These are phyloP conservation scores for Viola pubescens DNA, from an alignment of 441 rosid species.

Conservation along the genomic window DNA sequence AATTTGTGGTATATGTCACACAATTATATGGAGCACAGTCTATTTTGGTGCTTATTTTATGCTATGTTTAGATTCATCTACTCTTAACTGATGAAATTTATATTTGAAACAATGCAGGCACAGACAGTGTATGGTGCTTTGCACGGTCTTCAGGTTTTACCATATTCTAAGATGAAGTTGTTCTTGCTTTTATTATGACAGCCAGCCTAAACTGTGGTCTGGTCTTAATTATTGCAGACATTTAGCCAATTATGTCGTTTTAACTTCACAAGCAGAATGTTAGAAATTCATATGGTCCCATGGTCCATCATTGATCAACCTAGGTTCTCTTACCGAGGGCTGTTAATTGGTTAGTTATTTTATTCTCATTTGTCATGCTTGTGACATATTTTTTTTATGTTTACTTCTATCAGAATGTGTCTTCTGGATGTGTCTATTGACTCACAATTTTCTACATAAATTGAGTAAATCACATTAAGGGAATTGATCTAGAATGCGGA, in stretches of 20 bases:
- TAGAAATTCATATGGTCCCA: slow-evolving; percentile 45
- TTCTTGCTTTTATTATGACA: slow-evolving; percentile 3
- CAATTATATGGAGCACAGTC: background rate
- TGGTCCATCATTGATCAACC: slow-evolving; percentile 57
- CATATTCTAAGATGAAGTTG: slow-evolving; percentile 5
- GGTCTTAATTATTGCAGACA: slow-evolving; percentile 38
- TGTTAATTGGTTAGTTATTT: slow-evolving; percentile 47
- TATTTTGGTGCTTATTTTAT: background rate
- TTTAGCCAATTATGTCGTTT: slow-evolving; percentile 62
- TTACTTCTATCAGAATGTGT: background rate
- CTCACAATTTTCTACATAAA: too few relatives aligned
- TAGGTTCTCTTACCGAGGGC: slow-evolving; percentile 65
- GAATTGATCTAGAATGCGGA: too few relatives aligned
- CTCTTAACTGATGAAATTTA: slow-evolving; percentile 1
- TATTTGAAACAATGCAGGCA: slow-evolving; percentile 37
- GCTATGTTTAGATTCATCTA: background rate
- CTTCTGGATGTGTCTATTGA: too few relatives aligned
- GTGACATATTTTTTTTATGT: background rate
- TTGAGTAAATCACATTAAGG: too few relatives aligned
- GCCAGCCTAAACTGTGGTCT: background rate
- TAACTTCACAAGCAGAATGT: slow-evolving; percentile 30
- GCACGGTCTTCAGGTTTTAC: slow-evolving; percentile 60
- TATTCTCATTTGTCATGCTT: background rate
- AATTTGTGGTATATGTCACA: background rate
- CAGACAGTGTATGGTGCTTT: slow-evolving; percentile 62